phyloP scores from a whole-genome alignment of 257 asterid genomes.

The Striga asiatica region DNA sequence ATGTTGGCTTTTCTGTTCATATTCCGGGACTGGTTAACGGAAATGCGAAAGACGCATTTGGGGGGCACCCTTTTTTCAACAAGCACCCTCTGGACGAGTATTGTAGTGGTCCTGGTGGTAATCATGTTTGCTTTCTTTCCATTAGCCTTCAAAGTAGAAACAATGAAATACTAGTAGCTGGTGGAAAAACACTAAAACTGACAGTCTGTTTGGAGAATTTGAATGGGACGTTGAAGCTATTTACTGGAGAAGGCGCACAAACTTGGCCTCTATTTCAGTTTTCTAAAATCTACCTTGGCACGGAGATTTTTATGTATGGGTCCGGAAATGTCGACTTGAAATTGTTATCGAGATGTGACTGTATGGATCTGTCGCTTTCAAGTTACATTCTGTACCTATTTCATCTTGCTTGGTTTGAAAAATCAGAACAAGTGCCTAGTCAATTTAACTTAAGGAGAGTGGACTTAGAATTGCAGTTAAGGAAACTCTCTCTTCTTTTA shows the following conservation, averaged over 20 bases:
- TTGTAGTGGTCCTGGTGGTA: slow-evolving; percentile 23
- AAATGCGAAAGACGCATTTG: slow-evolving; percentile 24
- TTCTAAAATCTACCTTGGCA: slow-evolving; percentile 50
- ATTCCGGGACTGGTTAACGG: slow-evolving; percentile 44
- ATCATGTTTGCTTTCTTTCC: slow-evolving; percentile 45
- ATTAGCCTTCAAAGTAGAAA: slow-evolving; percentile 39
- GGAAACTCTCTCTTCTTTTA: slow-evolving; percentile 59
- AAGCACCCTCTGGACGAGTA: slow-evolving; percentile 25
- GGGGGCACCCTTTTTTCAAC: slow-evolving; percentile 22
- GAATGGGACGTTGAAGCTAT: slow-evolving; percentile 46
- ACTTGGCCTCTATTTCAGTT: slow-evolving; percentile 68
- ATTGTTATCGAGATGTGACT: slow-evolving; percentile 44
- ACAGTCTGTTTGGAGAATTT: slow-evolving; percentile 38
- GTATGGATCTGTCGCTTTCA: slow-evolving; percentile 61
- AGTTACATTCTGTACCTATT: slow-evolving; percentile 46
- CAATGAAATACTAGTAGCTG: slow-evolving; percentile 41
- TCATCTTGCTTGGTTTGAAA: slow-evolving; percentile 39
- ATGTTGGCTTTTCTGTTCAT: slow-evolving; percentile 43
- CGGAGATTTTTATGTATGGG: slow-evolving; percentile 34
- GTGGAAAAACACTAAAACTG: slow-evolving; percentile 38
- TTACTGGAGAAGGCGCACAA: slow-evolving; percentile 26
- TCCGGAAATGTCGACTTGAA: slow-evolving; percentile 27
- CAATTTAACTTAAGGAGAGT: slow-evolving; percentile 30
- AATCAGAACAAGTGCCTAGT: slow-evolving; percentile 40
- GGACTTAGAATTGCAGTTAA: slow-evolving; percentile 42